Base-by-base conservation (phyloP, 768 basidiomycete species). In the Rhizopogon vesiculosus region DNA sequence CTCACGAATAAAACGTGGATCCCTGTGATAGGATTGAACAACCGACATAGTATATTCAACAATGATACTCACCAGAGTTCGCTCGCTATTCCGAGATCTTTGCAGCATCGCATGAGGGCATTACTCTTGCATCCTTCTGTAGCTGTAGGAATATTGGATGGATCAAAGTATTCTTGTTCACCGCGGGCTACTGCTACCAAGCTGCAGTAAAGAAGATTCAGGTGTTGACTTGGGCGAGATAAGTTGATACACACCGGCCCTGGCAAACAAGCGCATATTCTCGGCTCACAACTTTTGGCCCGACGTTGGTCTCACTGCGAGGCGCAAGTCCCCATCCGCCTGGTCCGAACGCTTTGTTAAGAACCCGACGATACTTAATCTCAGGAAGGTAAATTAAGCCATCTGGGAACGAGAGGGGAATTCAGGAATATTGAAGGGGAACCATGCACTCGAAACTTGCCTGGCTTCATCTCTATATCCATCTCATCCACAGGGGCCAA, bases 291-390 rank as follows among this genome's bases (percentile, higher is more conserved):
- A 95, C 78, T 67, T 83, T 89, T 2, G 89, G 87, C 0, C 89
- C 84, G 8, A 98, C 91, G 61, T 93, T 90, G 6, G 92, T 94
- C 71, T 96, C 92, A 44, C 89, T 86, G 13, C 96, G 81, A 2
- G 96, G 96, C 12, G 95, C 96, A 44, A 98, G 81, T 10, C 96
- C 96, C 96, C 96, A 98, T 5, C 87, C 94, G 7, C 96, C 96
- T 18, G 96, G 96, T 10, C 96, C 94, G 64, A 98, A 98, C 0
- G 96, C 93, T 62, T 80, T 85, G 75, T 98, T 98, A 45, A 98
- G 72, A 35, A 92, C 85, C 22, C 96, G 83, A 16, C 96, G 82
- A 65, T 98, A 98, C 67, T 97, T 96, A 64, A 98, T 98, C 72
- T 98, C 96, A 18, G 96, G 96, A 7, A 98, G 84, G 72, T 98